phyloP scores from a whole-genome alignment of 371 early-diverging fungal species.

The Amoeboaphelidium occidentale region DNA sequence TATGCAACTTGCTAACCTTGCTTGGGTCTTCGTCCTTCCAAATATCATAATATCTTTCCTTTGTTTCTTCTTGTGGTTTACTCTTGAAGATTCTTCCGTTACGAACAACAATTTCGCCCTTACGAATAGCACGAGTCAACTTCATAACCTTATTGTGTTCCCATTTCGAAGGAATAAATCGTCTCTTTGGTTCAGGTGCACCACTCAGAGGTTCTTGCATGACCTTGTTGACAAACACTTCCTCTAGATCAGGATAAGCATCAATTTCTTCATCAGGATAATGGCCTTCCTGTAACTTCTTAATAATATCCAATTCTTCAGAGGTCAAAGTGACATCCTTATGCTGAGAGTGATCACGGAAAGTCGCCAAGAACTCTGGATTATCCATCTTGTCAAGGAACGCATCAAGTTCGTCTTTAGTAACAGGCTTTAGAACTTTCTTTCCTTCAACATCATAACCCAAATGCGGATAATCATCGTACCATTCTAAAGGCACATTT shows the following conservation, averaged over 20 bases:
- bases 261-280: constrained; percentile 61
- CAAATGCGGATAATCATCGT: constrained; percentile 80
- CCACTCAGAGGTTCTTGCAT: constrained; percentile 47
- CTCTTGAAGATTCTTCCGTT: constrained; percentile 11
- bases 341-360: constrained; percentile 49
- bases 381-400: constrained; percentile 77
- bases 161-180: constrained; percentile 80
- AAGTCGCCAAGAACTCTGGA: constrained; percentile 64
- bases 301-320: constrained; percentile 73
- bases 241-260: constrained; percentile 35
- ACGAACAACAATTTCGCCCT: constrained; percentile 49
- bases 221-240: constrained; percentile 48
- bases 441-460: constrained; percentile 87
- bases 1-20: constrained; percentile 29
- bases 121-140: constrained; percentile 77
- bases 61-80: constrained; percentile 23
- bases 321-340: constrained; percentile 52
- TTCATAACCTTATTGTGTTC: constrained; percentile 75
- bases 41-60: constrained; percentile 52
- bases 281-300: constrained; percentile 45
- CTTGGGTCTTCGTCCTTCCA: constrained; percentile 46
- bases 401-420: constrained; percentile 58
- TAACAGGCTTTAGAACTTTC: constrained; percentile 59
- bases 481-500: constrained; percentile 86
- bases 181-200: constrained; percentile 77